Evolutionary conservation across 179 eudicot genomes (phyloP).

Genomic region (Beta corolliflora): DNA sequence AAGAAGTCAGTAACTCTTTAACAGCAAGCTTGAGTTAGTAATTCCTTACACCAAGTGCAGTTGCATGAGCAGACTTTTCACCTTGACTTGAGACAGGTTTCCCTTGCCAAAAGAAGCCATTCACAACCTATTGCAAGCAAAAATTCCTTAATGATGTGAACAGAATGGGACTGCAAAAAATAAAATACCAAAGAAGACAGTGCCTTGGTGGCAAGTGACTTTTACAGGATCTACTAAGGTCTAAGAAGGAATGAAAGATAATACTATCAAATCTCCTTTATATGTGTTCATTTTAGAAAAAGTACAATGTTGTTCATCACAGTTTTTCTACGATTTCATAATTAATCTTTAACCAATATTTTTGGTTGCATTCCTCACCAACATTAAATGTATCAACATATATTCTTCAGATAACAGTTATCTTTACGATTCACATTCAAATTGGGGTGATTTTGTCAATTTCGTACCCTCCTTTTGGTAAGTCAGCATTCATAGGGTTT

Average conservation of each 20-base stretch:
- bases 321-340: neutral
- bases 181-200: neutral
- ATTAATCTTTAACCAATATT: neutral
- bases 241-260: neutral
- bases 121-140: conserved; percentile 64
- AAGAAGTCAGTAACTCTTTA: neutral
- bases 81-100: conserved; percentile 48
- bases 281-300: neutral
- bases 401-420: neutral
- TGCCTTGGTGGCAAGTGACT: neutral
- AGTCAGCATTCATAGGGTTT: neutral
- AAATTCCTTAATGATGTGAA: neutral
- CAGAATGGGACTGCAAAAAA: neutral
- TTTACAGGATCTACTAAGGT: neutral
- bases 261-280: neutral
- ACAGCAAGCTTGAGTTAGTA: conserved; percentile 14
- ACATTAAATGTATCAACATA: no score
- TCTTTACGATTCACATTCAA: neutral
- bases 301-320: neutral
- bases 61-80: conserved; percentile 40
- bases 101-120: conserved; percentile 86
- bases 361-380: no score
- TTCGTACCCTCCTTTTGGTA: neutral
- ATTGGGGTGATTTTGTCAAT: neutral
- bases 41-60: conserved; percentile 82